Evolutionary conservation across 257 asterid genomes (phyloP).

Genomic region (Solanum habrochaites): DNA sequence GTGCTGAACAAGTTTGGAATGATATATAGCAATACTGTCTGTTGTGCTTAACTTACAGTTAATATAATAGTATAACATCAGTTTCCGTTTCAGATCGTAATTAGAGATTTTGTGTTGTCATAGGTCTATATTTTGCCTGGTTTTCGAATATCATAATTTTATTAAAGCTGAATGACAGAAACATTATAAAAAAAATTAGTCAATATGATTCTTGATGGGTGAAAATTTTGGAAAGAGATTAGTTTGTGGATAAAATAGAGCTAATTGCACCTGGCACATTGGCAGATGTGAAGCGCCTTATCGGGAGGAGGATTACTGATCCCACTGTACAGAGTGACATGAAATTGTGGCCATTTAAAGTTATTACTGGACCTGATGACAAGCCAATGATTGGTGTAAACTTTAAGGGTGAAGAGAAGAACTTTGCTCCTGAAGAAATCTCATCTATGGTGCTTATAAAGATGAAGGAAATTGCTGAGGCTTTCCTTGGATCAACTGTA

Average conservation of each 20-base stretch:
- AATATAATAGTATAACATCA: background rate
- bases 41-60: background rate
- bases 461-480: constrained; percentile 8
- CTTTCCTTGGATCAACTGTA: background rate
- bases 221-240: background rate
- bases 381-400: constrained; percentile 7
- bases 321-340: constrained; percentile 7
- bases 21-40: background rate
- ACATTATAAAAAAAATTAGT: background rate
- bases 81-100: background rate
- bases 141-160: background rate
- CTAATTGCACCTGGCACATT: background rate
- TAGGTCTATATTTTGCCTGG: background rate
- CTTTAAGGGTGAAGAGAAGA: constrained; percentile 6
- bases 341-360: constrained; percentile 24
- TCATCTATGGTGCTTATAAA: constrained; percentile 1
- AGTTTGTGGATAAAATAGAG: background rate
- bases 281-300: constrained; percentile 8
- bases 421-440: constrained; percentile 3
- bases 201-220: background rate
- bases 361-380: constrained; percentile 5
- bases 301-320: constrained; percentile 14
- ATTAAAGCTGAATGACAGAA: background rate
- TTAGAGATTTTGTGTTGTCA: background rate
- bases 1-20: background rate